A percentile compares a stretch with the other conserved stretches of the same genome.
These are phyloP conservation scores for Halenospora varia DNA, from an alignment of 495 filamentous ascomycete species.

Conservation along the genomic window DNA sequence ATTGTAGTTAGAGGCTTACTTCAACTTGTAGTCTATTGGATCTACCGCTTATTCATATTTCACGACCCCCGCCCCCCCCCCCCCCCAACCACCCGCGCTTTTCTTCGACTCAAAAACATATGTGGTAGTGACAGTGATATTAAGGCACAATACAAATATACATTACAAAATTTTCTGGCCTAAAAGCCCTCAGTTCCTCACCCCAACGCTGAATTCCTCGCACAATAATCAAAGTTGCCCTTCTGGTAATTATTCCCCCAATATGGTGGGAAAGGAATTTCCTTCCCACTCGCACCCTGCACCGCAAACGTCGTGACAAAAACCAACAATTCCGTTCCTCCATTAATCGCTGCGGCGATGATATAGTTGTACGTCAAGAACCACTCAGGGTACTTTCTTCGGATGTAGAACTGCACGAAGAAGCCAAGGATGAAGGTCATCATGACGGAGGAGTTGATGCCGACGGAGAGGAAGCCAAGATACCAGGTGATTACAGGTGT, in stretches of 20 bases:
- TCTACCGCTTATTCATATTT: too few relatives aligned
- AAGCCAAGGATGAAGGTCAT: conserved; percentile 35
- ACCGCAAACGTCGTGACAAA: conserved; percentile 59
- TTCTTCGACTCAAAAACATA: too few relatives aligned
- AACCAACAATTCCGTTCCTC: conserved; percentile 42
- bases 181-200: too few relatives aligned
- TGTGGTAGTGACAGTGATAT: too few relatives aligned
- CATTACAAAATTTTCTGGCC: too few relatives aligned
- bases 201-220: conserved; percentile 5
- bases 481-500: conserved; percentile 31
- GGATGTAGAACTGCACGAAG: conserved; percentile 47
- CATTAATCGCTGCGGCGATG: conserved; percentile 49
- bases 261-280: conserved; percentile 30
- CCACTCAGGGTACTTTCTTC: conserved; percentile 41
- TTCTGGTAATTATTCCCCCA: conserved; percentile 17
- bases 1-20: too few relatives aligned
- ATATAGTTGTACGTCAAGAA: conserved; percentile 58
- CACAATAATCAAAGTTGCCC: conserved; percentile 13
- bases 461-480: conserved; percentile 30
- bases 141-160: too few relatives aligned
- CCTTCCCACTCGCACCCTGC: conserved; percentile 42
- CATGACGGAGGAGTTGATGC: conserved; percentile 36
- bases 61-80: too few relatives aligned
- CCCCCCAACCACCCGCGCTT: too few relatives aligned
- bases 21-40: too few relatives aligned